These are phyloP conservation scores for Gossypium thurberi DNA, from an alignment of 345 rosid species.

Conservation along the genomic window DNA sequence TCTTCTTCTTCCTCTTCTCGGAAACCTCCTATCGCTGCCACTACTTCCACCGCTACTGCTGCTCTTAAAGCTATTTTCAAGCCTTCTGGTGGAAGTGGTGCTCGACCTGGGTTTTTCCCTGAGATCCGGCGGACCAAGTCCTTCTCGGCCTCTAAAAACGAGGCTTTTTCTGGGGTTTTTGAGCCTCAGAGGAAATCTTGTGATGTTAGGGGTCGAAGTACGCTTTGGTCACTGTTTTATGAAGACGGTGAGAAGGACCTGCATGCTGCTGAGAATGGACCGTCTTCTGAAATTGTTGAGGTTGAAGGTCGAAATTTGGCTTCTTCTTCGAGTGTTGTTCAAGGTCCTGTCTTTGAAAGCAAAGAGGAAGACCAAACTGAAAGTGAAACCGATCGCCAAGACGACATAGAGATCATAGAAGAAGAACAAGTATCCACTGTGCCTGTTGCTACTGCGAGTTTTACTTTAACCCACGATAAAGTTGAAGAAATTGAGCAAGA, in stretches of 20 bases:
- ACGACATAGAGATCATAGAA: constrained; percentile 30
- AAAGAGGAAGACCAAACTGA: constrained; percentile 45
- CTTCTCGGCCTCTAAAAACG: constrained; percentile 89
- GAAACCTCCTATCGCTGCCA: constrained; percentile 46
- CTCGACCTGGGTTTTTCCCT: constrained; percentile 42
- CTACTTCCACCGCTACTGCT: constrained; percentile 40
- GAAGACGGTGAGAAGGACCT: constrained; percentile 15
- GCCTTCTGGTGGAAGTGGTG: constrained; percentile 25
- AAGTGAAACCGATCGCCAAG: constrained; percentile 27
- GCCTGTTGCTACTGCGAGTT: constrained; percentile 26
- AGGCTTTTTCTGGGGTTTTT: constrained; percentile 59
- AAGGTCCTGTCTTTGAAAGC: constrained; percentile 42
- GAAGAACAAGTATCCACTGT: constrained; percentile 32
- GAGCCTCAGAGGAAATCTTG: constrained; percentile 98
- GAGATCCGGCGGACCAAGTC: constrained; percentile 94
- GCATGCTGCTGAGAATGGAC: constrained; percentile 1
- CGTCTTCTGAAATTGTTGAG: constrained; percentile 26
- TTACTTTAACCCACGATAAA: constrained; percentile 40
- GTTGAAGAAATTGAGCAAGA: constrained; percentile 30
- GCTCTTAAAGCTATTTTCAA: constrained; percentile 57
- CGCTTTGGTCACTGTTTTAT: constrained; percentile 69
- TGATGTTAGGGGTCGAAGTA: constrained; percentile 81
- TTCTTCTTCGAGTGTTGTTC: constrained; percentile 22
- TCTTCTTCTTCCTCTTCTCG: constrained; percentile 31
- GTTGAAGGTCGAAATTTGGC: constrained; percentile 35